phyloP scores from a whole-genome alignment of 768 basidiomycete species.

The Suillus lakei region DNA sequence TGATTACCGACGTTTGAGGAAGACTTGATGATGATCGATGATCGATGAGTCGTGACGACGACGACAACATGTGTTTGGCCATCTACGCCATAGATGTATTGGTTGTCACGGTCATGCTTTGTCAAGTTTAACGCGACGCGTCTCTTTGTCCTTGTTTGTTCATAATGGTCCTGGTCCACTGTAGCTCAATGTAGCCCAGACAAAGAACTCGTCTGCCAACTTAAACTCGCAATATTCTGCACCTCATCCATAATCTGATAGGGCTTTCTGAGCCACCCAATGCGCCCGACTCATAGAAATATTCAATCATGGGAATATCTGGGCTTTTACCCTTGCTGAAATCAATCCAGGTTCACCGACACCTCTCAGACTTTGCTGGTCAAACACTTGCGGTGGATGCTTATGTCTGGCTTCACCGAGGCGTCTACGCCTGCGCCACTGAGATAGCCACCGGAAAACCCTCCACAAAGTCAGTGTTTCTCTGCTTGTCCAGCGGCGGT shows the following conservation, averaged over 20 bases:
- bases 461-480: conserved; percentile 75
- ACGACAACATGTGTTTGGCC: background rate
- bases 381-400: conserved; percentile 92
- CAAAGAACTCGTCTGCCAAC: conserved; percentile 12
- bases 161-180: background rate
- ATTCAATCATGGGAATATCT: conserved; percentile 79
- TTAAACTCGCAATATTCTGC: background rate
- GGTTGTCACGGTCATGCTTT: background rate
- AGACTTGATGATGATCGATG: background rate
- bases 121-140: conserved; percentile 32
- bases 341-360: conserved; percentile 79
- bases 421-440: conserved; percentile 87
- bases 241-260: background rate
- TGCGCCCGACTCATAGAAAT: background rate
- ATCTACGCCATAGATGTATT: background rate
- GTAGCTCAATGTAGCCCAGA: conserved; percentile 6
- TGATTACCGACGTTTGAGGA: background rate
- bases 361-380: conserved; percentile 82
- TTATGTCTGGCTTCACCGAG: conserved; percentile 93
- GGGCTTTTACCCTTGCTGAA: conserved; percentile 91
- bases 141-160: conserved; percentile 34
- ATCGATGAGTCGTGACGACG: background rate
- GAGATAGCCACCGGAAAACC: conserved; percentile 85
- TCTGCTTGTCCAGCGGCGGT: background rate
- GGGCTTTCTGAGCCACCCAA: background rate